Conservation (phyloP, 2,329 filamentous ascomycete species). For the Pseudocercospora fuligena region DNA sequence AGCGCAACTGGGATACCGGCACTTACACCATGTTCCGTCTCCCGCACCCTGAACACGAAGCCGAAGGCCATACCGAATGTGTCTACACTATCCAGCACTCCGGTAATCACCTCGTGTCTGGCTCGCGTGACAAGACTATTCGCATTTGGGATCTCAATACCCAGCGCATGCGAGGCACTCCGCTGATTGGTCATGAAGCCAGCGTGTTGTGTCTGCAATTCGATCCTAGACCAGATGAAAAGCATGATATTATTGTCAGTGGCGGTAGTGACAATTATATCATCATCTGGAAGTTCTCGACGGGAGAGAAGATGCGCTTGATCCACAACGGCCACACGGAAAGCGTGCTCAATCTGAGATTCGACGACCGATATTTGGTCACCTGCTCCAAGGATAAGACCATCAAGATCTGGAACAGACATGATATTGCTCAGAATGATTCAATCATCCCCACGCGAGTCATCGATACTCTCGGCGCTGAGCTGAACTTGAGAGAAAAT, state of each 20-base stretch:
- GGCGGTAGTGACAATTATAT: constrained; percentile 91
- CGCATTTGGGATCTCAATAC: constrained; percentile 90
- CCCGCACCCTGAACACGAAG: constrained; percentile 77
- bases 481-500: constrained; percentile 31
- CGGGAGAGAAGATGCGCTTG: constrained; percentile 78
- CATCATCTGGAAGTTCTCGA: constrained; percentile 92
- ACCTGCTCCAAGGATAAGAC: constrained; percentile 97
- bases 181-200: constrained; percentile 75
- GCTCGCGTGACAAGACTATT: constrained; percentile 85
- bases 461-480: constrained; percentile 39
- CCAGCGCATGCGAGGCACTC: constrained; percentile 70
- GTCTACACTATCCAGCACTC: constrained; percentile 95
- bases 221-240: constrained; percentile 71
- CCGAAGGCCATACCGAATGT: constrained; percentile 88
- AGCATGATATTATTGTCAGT: constrained; percentile 91
- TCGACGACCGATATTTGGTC: constrained; percentile 87
- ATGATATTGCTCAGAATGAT: constrained; percentile 59
- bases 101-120: constrained; percentile 84
- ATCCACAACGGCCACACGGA: constrained; percentile 80
- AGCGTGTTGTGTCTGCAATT: constrained; percentile 96
- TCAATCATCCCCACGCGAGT: constrained; percentile 42
- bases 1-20: constrained; percentile 88
- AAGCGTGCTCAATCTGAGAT: constrained; percentile 90
- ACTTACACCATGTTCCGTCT: constrained; percentile 86
- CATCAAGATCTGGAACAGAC: constrained; percentile 94